A percentile compares a stretch with the other conserved stretches of the same genome.
phyloP scores from a whole-genome alignment of 2,329 filamentous ascomycete genomes.

The Dryadomyces sulphureus region DNA sequence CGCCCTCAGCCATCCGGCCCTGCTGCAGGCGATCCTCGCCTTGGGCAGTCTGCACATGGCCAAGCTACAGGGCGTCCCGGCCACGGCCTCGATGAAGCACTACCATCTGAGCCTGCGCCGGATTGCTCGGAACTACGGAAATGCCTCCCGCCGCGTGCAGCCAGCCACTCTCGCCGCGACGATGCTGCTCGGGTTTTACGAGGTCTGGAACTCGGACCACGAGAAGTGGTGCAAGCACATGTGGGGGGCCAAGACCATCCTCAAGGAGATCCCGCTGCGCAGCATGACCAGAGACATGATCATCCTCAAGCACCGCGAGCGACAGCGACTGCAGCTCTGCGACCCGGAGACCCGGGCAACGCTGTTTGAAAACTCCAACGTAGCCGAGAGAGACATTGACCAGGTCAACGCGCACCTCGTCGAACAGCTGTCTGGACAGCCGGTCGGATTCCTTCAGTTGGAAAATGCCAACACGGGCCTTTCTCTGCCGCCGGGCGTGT shows the following conservation, averaged over 20 bases:
- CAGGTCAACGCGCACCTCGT: constrained; percentile 28
- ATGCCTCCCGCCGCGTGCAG: constrained; percentile 53
- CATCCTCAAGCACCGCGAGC: constrained; percentile 38
- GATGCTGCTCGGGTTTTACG: constrained; percentile 76
- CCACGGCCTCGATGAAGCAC: constrained; percentile 75
- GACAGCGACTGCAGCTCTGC: constrained; percentile 18
- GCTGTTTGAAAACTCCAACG: neutral
- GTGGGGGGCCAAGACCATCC: constrained; percentile 65
- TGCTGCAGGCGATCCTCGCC: constrained; percentile 83
- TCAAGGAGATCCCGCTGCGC: constrained; percentile 68
- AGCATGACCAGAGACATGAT: constrained; percentile 59
- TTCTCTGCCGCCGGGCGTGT: neutral
- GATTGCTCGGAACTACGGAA: constrained; percentile 60
- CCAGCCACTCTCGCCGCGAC: constrained; percentile 79
- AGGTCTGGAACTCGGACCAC: constrained; percentile 89
- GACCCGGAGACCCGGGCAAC: neutral
- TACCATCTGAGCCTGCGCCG: constrained; percentile 76
- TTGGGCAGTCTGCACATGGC: constrained; percentile 79
- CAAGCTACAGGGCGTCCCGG: constrained; percentile 57
- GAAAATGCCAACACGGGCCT: too few species aligned
- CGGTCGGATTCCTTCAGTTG: constrained; percentile 20
- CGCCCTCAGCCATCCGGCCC: constrained; percentile 68
- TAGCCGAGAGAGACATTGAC: constrained; percentile 17
- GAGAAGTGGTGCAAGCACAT: constrained; percentile 92
- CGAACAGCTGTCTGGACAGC: constrained; percentile 23